Base-by-base conservation (phyloP, 345 rosid species). In the Nephelium lappaceum region DNA sequence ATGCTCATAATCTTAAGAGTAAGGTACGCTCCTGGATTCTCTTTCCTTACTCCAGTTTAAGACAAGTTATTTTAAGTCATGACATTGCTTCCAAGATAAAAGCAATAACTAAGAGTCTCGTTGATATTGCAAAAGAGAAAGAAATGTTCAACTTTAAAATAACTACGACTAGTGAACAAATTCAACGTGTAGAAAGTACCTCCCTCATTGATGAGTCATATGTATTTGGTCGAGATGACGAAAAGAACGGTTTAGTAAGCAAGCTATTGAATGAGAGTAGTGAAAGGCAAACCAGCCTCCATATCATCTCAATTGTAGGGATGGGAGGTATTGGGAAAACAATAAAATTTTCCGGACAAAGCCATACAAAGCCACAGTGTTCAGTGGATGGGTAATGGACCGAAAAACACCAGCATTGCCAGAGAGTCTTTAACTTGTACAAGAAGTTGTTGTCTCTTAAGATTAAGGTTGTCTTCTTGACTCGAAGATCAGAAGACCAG, bases 341-440 rank as follows among this genome's bases (percentile, higher is more conserved):
- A n/a, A n/a, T n/a, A n/a, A n/a, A 63, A 0, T 31, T 27, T 67
- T 61, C 4, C 81, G 87, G 70, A 69, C 15, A 25, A 72, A 85
- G 60, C 79, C 73, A 0, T 87, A 14, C 47, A 82, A 89, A 36
- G 0, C 69, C 0, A 76, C 82, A 3, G 6, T 38, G 69, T 81
- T 77, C 61, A 67, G 70, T 7, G 27, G 63, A 72, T 89, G 92
- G 92, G 83, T 79, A 0, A 2, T 24, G 49, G 41, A 79, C 63
- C 79, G 83, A 21, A 63, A 31, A 61, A 86, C 88, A 0, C 87
- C 89, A 15, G 86, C 88, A 6, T 58, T 86, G 41, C 89, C 88
- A 1, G 88, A 78, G 80, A 81, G 79, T 31, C 82, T 80, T 2
- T 49, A 73, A 70, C 36, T 80, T 87, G 10, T 87, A 83, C 85